These are phyloP conservation scores for Aspergillus steynii DNA, from an alignment of 495 filamentous ascomycete species.

Conservation along the genomic window DNA sequence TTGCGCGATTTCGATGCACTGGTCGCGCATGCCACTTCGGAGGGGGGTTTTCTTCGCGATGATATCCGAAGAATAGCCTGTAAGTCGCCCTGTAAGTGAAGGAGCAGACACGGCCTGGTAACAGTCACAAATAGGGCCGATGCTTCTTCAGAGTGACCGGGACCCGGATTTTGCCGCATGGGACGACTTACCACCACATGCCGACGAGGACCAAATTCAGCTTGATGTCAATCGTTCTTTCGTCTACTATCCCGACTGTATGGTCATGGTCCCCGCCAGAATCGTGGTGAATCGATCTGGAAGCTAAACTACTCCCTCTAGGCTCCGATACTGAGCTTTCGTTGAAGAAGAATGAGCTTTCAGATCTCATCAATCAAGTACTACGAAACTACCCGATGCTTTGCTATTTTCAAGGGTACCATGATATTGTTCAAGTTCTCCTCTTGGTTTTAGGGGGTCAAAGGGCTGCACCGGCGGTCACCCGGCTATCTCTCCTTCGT, in stretches of 20 bases:
- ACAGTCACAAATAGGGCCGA: conserved; percentile 60
- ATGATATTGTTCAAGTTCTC: conserved; percentile 97
- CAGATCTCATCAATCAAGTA: conserved; percentile 70
- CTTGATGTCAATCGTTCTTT: conserved; percentile 96
- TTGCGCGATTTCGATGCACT: conserved; percentile 62
- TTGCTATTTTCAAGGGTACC: conserved; percentile 97
- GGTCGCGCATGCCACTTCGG: conserved; percentile 64
- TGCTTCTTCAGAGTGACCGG: conserved; percentile 64
- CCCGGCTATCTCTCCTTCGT: conserved; percentile 79
- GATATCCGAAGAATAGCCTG: conserved; percentile 79
- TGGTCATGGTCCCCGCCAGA: conserved; percentile 11
- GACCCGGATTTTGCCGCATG: conserved; percentile 39
- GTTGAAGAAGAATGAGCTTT: conserved; percentile 68
- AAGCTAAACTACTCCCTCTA: conserved; percentile 16
- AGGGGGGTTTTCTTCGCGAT: conserved; percentile 78
- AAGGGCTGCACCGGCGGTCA: conserved; percentile 56
- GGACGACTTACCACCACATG: conserved; percentile 62
- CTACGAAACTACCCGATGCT: conserved; percentile 82
- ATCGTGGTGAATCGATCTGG: background rate
- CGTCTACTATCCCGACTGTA: conserved; percentile 90
- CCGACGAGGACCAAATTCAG: conserved; percentile 85
- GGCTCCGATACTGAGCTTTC: conserved; percentile 58
- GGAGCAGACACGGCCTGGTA: conserved; percentile 7
- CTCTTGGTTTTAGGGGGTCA: conserved; percentile 74
- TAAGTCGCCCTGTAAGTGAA: conserved; percentile 50